These are phyloP conservation scores for Leucogyrophana mollusca DNA, from an alignment of 768 basidiomycete species.

Conservation along the genomic window DNA sequence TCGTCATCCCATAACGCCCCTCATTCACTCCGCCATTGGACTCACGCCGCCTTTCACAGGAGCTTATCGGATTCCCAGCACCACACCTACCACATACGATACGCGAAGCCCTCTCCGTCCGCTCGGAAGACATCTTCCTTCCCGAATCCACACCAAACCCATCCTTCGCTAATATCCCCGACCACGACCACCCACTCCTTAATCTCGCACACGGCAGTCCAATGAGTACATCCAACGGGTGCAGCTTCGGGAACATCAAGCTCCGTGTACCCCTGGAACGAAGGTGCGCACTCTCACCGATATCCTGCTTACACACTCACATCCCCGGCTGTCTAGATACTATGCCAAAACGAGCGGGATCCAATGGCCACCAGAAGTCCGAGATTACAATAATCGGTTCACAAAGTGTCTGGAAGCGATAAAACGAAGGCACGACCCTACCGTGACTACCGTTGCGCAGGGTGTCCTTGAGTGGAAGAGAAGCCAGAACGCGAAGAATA, in stretches of 20 bases:
- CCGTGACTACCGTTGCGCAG: constrained; percentile 95
- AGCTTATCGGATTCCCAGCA: constrained; percentile 83
- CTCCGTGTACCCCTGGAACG: constrained; percentile 83
- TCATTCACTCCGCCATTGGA: not conserved
- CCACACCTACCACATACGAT: constrained; percentile 69
- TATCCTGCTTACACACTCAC: constrained; percentile 6
- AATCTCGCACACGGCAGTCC: constrained; percentile 21
- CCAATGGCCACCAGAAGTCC: constrained; percentile 88
- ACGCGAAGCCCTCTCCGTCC: constrained; percentile 60
- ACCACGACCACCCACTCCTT: constrained; percentile 8
- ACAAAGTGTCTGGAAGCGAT: constrained; percentile 74
- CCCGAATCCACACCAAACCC: constrained; percentile 84
- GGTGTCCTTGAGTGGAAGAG: constrained; percentile 97
- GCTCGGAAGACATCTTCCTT: constrained; percentile 46
- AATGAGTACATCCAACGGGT: constrained; percentile 36
- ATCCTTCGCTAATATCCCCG: constrained; percentile 43
- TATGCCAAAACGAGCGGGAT: constrained; percentile 74
- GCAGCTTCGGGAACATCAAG: constrained; percentile 56
- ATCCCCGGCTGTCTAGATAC: constrained; percentile 51
- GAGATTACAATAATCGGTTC: constrained; percentile 90
- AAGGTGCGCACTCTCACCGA: constrained; percentile 47
- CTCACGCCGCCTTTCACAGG: constrained; percentile 44
- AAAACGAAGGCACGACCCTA: constrained; percentile 95
- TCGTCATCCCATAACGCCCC: not conserved
- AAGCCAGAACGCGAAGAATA: constrained; percentile 61